Percentiles rank a stretch among this genome's conserved stretches.
Conservation (phyloP, 768 basidiomycete species). For the Boletellus ananiceps region DNA sequence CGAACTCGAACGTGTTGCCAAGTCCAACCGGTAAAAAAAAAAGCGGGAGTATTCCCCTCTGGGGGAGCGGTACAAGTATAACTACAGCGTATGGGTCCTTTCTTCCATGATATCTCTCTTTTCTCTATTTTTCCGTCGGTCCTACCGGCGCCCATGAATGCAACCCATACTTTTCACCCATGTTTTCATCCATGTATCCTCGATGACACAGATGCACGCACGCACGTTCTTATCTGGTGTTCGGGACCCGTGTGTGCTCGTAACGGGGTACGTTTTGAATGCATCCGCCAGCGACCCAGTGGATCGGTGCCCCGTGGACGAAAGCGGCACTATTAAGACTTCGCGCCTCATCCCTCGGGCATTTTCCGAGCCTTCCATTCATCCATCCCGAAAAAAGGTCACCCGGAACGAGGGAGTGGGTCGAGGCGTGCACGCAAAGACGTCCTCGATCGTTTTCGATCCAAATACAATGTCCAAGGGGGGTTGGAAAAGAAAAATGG, state of each 20-base stretch:
- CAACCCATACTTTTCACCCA: slow-evolving; percentile 17
- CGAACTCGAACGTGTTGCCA: slow-evolving; percentile 99
- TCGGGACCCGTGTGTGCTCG: not conserved
- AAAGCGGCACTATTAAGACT: not conserved
- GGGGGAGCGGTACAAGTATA: slow-evolving; percentile 18
- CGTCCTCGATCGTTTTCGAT: not conserved
- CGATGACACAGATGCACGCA: slow-evolving; percentile 10
- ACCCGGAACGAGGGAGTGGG: slow-evolving; percentile 1
- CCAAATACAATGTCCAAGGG: no score
- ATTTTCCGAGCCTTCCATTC: slow-evolving; percentile 13
- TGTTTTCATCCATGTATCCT: slow-evolving; percentile 21
- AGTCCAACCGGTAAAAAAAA: slow-evolving; percentile 96
- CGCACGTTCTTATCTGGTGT: slow-evolving; percentile 6
- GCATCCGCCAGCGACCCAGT: not conserved
- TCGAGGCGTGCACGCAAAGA: not conserved
- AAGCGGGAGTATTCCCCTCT: not conserved
- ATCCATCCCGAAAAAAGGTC: not conserved
- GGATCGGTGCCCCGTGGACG: not conserved
- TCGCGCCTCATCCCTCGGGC: not conserved
- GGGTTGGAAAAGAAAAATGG: no score
- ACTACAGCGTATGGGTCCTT: slow-evolving; percentile 21
- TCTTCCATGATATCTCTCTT: slow-evolving; percentile 6
- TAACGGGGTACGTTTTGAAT: slow-evolving; percentile 2
- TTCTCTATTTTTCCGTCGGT: slow-evolving; percentile 9
- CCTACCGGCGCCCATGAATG: slow-evolving; percentile 24